phyloP scores from a whole-genome alignment of 2,329 filamentous ascomycete species.

The Hypocrella siamensis region DNA sequence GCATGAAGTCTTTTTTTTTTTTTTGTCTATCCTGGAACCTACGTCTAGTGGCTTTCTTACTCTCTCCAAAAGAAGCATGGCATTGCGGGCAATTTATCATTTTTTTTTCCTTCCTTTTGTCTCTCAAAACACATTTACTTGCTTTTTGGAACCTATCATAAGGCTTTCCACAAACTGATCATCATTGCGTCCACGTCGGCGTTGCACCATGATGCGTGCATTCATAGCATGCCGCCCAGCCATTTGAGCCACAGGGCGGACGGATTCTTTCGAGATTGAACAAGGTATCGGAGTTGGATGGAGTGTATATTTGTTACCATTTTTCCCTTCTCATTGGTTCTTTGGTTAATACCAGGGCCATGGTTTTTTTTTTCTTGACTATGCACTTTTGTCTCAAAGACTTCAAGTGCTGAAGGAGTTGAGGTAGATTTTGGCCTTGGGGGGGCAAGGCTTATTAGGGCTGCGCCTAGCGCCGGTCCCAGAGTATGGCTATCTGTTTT shows the following conservation, averaged over 20 bases:
- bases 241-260: too few species aligned
- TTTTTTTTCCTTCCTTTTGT: background rate
- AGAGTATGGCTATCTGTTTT: too few species aligned
- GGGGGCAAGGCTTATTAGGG: too few species aligned
- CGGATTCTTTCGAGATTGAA: background rate
- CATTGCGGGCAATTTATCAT: constrained; percentile 3
- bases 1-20: background rate
- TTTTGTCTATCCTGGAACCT: background rate
- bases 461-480: too few species aligned
- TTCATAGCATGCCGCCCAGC: too few species aligned
- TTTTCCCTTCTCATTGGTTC: background rate
- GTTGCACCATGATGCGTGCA: too few species aligned
- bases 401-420: constrained; percentile 1
- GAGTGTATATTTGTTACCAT: background rate
- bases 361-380: background rate
- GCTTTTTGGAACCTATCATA: too few species aligned
- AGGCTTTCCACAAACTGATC: too few species aligned
- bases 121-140: background rate
- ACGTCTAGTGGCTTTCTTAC: background rate
- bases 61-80: constrained; percentile 5
- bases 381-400: background rate
- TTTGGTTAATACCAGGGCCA: background rate
- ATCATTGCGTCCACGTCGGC: too few species aligned
- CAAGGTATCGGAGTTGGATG: background rate
- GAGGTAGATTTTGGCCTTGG: constrained; percentile 1